Conservation (phyloP, 768 basidiomycete species). For the Austroboletus eburneus region DNA sequence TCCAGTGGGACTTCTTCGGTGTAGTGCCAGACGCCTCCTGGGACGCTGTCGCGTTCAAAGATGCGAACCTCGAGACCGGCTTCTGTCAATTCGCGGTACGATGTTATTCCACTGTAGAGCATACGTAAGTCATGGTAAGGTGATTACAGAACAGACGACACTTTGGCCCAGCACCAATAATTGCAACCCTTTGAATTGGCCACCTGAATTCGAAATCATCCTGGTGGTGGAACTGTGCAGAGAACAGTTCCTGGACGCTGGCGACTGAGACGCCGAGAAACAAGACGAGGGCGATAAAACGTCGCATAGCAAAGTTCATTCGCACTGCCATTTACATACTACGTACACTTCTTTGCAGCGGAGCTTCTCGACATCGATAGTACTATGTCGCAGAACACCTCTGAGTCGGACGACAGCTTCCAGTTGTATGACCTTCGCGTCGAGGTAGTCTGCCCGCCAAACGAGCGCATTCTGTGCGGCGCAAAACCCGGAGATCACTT, state of each 20-base stretch:
- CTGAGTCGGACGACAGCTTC: slow-evolving; percentile 40
- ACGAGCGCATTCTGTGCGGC: slow-evolving; percentile 55
- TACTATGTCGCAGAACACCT: slow-evolving; percentile 1
- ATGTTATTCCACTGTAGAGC: not conserved
- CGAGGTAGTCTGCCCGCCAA: slow-evolving; percentile 57
- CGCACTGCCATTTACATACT: no score
- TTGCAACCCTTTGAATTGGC: slow-evolving; percentile 11
- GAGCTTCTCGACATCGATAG: not conserved
- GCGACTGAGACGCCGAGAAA: not conserved
- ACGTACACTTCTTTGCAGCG: no score
- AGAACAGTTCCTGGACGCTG: slow-evolving; percentile 1
- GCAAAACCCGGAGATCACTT: slow-evolving; percentile 64
- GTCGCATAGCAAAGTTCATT: no score
- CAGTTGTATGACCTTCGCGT: slow-evolving; percentile 62
- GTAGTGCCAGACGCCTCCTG: slow-evolving; percentile 1
- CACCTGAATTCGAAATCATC: slow-evolving; percentile 9
- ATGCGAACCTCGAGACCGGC: slow-evolving; percentile 4
- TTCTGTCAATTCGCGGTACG: not conserved
- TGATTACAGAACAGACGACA: no score
- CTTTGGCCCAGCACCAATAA: slow-evolving; percentile 6
- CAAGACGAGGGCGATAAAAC: not conserved
- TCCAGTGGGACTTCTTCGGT: not conserved
- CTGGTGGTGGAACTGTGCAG: not conserved
- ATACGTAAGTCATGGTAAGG: no score
- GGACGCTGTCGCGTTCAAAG: slow-evolving; percentile 5